Evolutionary conservation across 805 yeast species (phyloP), one percentile per base, ranked within the genome.

Genomic region (Sugiyamaella boreocaroliniensis): DNA sequence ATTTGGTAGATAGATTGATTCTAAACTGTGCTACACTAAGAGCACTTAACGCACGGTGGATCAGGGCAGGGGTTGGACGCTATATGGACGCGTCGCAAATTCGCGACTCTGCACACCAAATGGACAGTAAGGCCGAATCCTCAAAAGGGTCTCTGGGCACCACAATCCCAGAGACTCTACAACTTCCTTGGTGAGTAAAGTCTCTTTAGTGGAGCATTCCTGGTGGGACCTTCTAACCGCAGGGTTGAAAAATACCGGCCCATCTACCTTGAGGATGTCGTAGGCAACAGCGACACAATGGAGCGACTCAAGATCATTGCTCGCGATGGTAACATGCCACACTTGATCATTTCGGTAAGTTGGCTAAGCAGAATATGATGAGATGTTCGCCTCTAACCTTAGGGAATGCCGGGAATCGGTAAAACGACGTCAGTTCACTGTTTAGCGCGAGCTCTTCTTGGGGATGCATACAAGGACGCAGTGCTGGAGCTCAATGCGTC

Each of bases 241-340:
- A 57, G 89, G 95, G 98, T 93, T n/a, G 99, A 93, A 64, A 93
- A 93, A 65, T 93, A 93, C 66, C 81, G 99, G 55, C 99, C 99
- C 0, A 74, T 77, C 40, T 68, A 74, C 16, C 73, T 93, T 29
- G 79, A 81, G 46, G 98, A 93, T 63, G 84, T 93, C 22, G 98
- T 92, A 10, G 99, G 99, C 9, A 93, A 93, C 62, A 83, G 79
- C 52, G 98, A 90, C 56, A 92, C 98, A 2, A 78, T 93, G 3
- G 89, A 84, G 55, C 77, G 97, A 40, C 75, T 93, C 51, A 80
- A 84, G 62, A 79, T 88, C 55, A 90, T 93, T 49, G 96, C 95
- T 4, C 71, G 78, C 47, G 96, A 90, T 63, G 99, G 99, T 32
- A 93, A 93, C 69, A 85, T 93, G 88, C 98, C 99, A 1, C 97